Conservation (phyloP, 306 rosid genomes). For the Vigna trinervia region DNA sequence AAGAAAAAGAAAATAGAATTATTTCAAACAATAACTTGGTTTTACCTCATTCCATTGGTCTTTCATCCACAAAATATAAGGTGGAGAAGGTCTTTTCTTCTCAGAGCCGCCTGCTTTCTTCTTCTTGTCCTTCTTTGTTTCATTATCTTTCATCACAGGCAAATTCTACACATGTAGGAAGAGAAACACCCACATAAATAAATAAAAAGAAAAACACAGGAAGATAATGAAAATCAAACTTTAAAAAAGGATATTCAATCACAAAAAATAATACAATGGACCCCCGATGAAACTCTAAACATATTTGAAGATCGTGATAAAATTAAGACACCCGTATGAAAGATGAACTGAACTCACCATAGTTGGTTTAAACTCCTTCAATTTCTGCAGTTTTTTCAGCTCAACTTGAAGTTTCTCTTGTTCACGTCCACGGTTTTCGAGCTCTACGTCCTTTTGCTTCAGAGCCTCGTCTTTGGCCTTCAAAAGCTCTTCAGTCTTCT, state of each 20-base stretch:
- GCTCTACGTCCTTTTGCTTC: slow-evolving; percentile 79
- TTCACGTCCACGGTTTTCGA: slow-evolving; percentile 57
- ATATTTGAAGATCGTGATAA: background rate
- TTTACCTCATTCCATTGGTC: slow-evolving; percentile 88
- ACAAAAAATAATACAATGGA: background rate
- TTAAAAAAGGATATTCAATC: background rate
- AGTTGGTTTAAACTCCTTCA: slow-evolving; percentile 90
- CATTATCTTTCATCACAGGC: slow-evolving; percentile 66
- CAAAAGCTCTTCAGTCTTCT: slow-evolving; percentile 79
- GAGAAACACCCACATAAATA: background rate
- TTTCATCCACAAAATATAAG: slow-evolving; percentile 88
- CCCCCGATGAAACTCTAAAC: background rate
- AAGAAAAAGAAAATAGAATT: background rate
- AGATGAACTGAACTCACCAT: slow-evolving; percentile 55
- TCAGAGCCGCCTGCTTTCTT: slow-evolving; percentile 63
- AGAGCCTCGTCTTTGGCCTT: slow-evolving; percentile 77
- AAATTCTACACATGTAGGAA: slow-evolving; percentile 54
- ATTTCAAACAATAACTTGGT: background rate
- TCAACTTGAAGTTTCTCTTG: slow-evolving; percentile 83
- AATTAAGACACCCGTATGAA: background rate
- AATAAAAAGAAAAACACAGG: background rate
- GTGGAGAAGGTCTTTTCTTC: slow-evolving; percentile 78
- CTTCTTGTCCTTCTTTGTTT: slow-evolving; percentile 71
- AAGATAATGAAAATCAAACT: no score
- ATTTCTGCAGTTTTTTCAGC: slow-evolving; percentile 78